Base-by-base conservation (phyloP, 2,329 filamentous ascomycete species). In the Phaeoacremonium minimum region DNA sequence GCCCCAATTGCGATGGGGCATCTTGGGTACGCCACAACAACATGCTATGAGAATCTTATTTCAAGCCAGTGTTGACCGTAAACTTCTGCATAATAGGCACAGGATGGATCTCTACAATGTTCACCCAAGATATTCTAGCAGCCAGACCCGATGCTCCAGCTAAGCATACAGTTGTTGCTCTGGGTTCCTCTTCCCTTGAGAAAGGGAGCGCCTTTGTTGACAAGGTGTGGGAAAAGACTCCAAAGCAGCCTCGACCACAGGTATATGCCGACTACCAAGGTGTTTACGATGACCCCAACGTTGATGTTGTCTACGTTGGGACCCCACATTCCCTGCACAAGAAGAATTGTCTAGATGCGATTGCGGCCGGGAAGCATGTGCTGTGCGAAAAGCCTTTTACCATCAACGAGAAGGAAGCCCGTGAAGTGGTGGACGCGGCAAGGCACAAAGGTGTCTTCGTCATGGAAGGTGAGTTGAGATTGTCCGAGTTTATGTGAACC, bases 331-430 rank as follows among this genome's bases (percentile, higher is more conserved):
- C 51, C 30, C 50, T 58, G 30, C 60, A 63, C 45, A 56, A 55
- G 38, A 47, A 55, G 28, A 57, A 58, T 30, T 53, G 50, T 29
- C 49, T 61, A 16, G 53, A 56, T 16, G 55, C 57, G 2, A 56
- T 62, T 20, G 44, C 42, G 14, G 53, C 54, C 5, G 56, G 59
- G 13, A 63, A 63, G 42, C 50, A 61, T 33, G 49, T 61, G 4
- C 50, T 63, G 1, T 63, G 60, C 38, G 60, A 62, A 33, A 62
- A 63, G 41, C 46, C 60, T 0, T 55, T 63, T 35, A 52, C 56
- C 2, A 43, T 61, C 39, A 61, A 51, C 28, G 50, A 47, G 4
- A 42, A 38, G n/a, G 51, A 58, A 22, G 50, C 51, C 7, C 44
- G 41, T 18, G 43, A 47, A 13, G 46, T 61, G 4, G 46, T 55